Base-by-base conservation (phyloP, 306 rosid species). In the Amphicarpaea edgeworthii region DNA sequence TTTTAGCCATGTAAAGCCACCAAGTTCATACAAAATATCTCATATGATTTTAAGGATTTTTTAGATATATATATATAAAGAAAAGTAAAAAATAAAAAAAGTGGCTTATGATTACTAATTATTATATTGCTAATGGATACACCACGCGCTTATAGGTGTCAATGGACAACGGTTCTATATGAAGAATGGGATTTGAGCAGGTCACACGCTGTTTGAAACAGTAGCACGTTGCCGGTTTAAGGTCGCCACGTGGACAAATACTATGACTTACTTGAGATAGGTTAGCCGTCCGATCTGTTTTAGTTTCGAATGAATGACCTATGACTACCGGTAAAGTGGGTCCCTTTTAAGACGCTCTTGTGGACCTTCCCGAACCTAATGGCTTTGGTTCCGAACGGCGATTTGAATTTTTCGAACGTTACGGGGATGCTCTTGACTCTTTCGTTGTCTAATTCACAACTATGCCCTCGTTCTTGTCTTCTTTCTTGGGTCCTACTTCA, bases 321-420 rank as follows among this genome's bases (percentile, higher is more conserved):
- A 9, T 17, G 30, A 19, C 14, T 1, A 37, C 71, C 72, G 51
- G 71, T 62, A 73, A 61, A 78, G 82, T 82, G 68, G 91, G 93
- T 24, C 88, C 84, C 76, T n/a, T 21, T 41, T 15, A 72, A 79
- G 70, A 62, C 77, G 85, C 87, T 65, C 90, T 68, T n/a, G 85
- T 87, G 93, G 91, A 72, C 88, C 89, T 28, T 21, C 24, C 87
- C 91, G 46, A 49, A 51, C 82, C 94, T 83, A 4, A 3, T 34
- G 16, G 88, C 74, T 86, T 34, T 50, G 88, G 86, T 7, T 6
- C 87, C 90, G 81, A 66, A 49, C 80, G 71, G 46, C 6, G 15
- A 86, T 91, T 91, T 86, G 88, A 91, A 91, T 69, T 79, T 89
- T 88, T 88, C 72, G 90, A 89, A 87, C 93, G 93, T 89, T 89